Percentiles rank a stretch among this genome's conserved stretches.
These are phyloP conservation scores for Solanum etuberosum DNA, from an alignment of 257 asterid species.

Conservation along the genomic window DNA sequence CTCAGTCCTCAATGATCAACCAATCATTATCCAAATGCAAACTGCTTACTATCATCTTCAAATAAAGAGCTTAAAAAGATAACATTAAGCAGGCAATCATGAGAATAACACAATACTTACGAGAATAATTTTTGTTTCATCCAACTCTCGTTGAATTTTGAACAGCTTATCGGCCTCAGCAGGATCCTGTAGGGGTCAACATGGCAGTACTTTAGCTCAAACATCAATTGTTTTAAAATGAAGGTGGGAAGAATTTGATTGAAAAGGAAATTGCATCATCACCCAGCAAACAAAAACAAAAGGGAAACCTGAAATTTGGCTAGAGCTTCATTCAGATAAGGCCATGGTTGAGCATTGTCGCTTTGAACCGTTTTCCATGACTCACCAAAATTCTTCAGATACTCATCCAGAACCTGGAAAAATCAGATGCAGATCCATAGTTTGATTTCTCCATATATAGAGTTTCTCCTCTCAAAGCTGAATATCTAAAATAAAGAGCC, in stretches of 20 bases:
- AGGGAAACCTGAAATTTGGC: conserved; percentile 33
- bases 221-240: background rate
- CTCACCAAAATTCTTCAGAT: conserved; percentile 75
- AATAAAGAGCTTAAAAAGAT: background rate
- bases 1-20: background rate
- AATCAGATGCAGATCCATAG: background rate
- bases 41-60: background rate
- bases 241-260: background rate
- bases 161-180: conserved; percentile 95
- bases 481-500: background rate
- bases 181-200: conserved; percentile 50
- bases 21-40: background rate
- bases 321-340: conserved; percentile 61
- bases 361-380: conserved; percentile 64
- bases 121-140: conserved; percentile 91
- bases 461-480: background rate
- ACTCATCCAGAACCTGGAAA: conserved; percentile 74
- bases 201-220: background rate
- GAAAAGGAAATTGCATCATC: background rate
- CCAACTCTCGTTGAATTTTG: conserved; percentile 86
- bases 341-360: conserved; percentile 50
- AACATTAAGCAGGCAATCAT: background rate
- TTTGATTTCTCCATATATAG: background rate
- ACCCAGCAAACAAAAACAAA: background rate
- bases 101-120: conserved; percentile 33